phyloP scores from a whole-genome alignment of 2,329 filamentous ascomycete species.

The Alternaria burnsii region DNA sequence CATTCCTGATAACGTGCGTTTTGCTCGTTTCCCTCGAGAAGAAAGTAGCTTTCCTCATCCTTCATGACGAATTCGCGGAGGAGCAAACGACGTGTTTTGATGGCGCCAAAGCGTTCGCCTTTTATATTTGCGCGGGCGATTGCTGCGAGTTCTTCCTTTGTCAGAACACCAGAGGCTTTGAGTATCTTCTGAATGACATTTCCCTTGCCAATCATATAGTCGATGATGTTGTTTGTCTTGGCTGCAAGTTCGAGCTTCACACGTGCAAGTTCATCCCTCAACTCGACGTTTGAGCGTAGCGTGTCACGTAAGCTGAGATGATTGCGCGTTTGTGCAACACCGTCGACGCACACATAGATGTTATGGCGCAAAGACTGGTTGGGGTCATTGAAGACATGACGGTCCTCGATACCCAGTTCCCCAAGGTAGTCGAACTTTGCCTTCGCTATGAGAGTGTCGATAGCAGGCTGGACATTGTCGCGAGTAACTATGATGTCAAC shows the following conservation, averaged over 20 bases:
- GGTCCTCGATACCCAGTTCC: conserved; percentile 48
- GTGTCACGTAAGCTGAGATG: conserved; percentile 51
- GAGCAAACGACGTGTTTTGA: conserved; percentile 33
- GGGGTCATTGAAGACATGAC: conserved; percentile 47
- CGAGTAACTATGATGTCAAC: conserved; percentile 46
- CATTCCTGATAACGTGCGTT: conserved; percentile 43
- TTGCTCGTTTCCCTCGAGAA: conserved; percentile 33
- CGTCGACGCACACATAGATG: conserved; percentile 51
- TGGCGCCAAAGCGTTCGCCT: conserved; percentile 23
- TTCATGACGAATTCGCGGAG: conserved; percentile 38
- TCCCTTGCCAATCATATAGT: conserved; percentile 34
- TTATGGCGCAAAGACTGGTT: conserved; percentile 41
- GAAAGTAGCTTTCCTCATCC: conserved; percentile 34
- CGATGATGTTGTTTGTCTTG: conserved; percentile 25
- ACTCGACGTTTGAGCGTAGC: conserved; percentile 36
- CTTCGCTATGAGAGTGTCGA: conserved; percentile 40
- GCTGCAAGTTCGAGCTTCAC: conserved; percentile 35
- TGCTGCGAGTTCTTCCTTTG: conserved; percentile 28
- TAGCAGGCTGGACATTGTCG: conserved; percentile 34
- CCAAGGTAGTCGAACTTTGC: conserved; percentile 49
- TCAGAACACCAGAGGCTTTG: conserved; percentile 19
- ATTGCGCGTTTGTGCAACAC: conserved; percentile 46
- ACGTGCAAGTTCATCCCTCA: conserved; percentile 43
- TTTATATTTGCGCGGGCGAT: conserved; percentile 29
- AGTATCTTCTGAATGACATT: conserved; percentile 34